These are phyloP conservation scores for Fusarium liriodendri DNA, from an alignment of 2,329 filamentous ascomycete genomes.

Conservation along the genomic window DNA sequence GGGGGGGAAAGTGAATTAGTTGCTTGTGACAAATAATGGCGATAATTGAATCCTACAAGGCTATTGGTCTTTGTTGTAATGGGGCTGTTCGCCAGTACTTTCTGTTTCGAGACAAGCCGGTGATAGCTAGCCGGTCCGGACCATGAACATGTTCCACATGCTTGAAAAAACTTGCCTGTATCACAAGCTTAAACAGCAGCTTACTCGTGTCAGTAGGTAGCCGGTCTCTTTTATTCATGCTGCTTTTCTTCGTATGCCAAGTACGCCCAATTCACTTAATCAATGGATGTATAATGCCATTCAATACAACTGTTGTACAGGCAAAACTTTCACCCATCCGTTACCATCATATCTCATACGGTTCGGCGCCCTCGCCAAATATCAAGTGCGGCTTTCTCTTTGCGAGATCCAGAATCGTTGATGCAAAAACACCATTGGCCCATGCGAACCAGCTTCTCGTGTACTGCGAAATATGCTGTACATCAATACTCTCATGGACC, in stretches of 20 bases:
- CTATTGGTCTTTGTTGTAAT: neutral
- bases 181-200: neutral
- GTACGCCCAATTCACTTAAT: neutral
- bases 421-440: slow-evolving; percentile 97
- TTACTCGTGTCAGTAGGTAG: neutral
- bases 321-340: neutral
- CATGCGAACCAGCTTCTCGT: slow-evolving; percentile 97
- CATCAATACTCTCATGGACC: slow-evolving; percentile 92
- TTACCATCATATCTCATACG: slow-evolving; percentile 63
- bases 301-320: neutral
- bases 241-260: neutral
- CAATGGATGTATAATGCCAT: neutral
- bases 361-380: slow-evolving; percentile 73
- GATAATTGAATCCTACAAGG: neutral
- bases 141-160: neutral
- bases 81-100: neutral
- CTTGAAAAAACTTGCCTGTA: neutral
- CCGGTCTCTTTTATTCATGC: neutral
- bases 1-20: neutral
- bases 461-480: slow-evolving; percentile 73
- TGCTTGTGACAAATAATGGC: neutral
- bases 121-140: neutral
- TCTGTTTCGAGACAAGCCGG: slow-evolving; percentile 2
- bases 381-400: slow-evolving; percentile 89
- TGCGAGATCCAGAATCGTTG: slow-evolving; percentile 90